A percentile compares a stretch with the other conserved stretches of the same genome.
Evolutionary conservation across 2,329 filamentous ascomycete species (phyloP).

Genomic region (Arthroderma uncinatum): DNA sequence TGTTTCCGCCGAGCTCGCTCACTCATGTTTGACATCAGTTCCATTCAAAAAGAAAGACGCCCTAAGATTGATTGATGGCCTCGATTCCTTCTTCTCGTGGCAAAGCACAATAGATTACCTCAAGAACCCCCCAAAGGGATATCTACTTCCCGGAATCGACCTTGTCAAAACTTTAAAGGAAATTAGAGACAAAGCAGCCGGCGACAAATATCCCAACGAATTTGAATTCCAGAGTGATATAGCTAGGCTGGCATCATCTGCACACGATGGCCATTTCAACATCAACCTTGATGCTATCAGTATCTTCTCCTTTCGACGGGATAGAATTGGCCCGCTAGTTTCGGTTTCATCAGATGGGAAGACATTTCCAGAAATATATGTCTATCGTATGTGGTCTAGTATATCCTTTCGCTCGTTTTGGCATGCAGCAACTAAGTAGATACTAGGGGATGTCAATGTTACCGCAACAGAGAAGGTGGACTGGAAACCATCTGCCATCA

Average conservation of each 20-base stretch:
- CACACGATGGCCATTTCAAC: conserved; percentile 51
- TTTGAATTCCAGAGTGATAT: conserved; percentile 47
- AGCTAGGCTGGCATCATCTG: conserved; percentile 41
- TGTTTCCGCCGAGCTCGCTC: conserved; percentile 14
- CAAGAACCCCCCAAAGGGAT: conserved; percentile 40
- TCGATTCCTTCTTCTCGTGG: conserved; percentile 17
- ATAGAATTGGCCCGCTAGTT: conserved; percentile 45
- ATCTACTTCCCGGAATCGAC: conserved; percentile 41
- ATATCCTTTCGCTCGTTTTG: background rate
- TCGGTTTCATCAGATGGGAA: conserved; percentile 52
- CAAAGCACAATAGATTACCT: conserved; percentile 20
- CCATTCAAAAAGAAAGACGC: conserved; percentile 18
- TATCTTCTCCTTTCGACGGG: conserved; percentile 42
- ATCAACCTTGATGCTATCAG: conserved; percentile 16
- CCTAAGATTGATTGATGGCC: conserved; percentile 17
- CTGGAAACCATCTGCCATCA: conserved; percentile 21
- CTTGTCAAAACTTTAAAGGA: conserved; percentile 37
- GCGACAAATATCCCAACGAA: conserved; percentile 40
- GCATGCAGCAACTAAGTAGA: conserved; percentile 6
- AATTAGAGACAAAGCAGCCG: conserved; percentile 35
- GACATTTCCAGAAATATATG: conserved; percentile 47
- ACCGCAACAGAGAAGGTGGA: conserved; percentile 8
- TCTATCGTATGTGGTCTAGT: conserved; percentile 10
- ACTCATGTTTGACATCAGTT: conserved; percentile 18
- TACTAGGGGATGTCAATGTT: conserved; percentile 13